Conservation (phyloP, 805 yeast genomes). For the Wickerhamomyces strasburgensis region DNA sequence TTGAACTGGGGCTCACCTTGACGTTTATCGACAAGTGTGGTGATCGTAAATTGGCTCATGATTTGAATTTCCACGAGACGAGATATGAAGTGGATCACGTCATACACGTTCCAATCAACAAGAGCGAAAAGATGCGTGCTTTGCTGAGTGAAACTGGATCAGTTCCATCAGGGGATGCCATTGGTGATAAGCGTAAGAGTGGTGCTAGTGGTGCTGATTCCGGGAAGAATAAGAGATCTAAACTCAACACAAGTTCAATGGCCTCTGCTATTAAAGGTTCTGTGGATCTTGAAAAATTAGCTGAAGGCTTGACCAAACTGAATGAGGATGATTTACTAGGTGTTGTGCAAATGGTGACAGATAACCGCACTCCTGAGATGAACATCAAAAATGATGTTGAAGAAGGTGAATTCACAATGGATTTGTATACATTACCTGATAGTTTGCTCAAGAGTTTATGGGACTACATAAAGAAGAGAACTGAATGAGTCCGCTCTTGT, state of each 20-base stretch:
- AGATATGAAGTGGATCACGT: slow-evolving; percentile 74
- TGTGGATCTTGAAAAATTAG: slow-evolving; percentile 85
- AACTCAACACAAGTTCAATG: slow-evolving; percentile 16
- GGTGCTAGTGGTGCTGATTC: slow-evolving; percentile 13
- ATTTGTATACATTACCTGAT: slow-evolving; percentile 89
- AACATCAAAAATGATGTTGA: slow-evolving; percentile 92
- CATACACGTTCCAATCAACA: slow-evolving; percentile 68
- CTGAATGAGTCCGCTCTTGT: too few species aligned
- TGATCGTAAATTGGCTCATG: slow-evolving; percentile 82
- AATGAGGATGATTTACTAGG: slow-evolving; percentile 90
- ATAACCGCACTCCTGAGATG: slow-evolving; percentile 92
- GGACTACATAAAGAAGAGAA: slow-evolving; percentile 85
- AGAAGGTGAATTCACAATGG: slow-evolving; percentile 96
- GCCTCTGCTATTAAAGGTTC: slow-evolving; percentile 61
- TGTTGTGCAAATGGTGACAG: slow-evolving; percentile 96
- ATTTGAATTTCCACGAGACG: slow-evolving; percentile 77
- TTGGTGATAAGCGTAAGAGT: slow-evolving; percentile 36
- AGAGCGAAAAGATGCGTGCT: slow-evolving; percentile 61
- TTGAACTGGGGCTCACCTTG: slow-evolving; percentile 77
- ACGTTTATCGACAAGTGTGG: slow-evolving; percentile 83
- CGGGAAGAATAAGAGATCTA: slow-evolving; percentile 28
- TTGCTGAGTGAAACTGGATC: slow-evolving; percentile 79
- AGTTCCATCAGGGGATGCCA: slow-evolving; percentile 49
- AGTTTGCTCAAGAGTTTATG: slow-evolving; percentile 84
- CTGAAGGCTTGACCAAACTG: slow-evolving; percentile 82